Evolutionary conservation across 371 early-diverging fungal genomes (phyloP).

Genomic region (Lichtheimia ramosa): DNA sequence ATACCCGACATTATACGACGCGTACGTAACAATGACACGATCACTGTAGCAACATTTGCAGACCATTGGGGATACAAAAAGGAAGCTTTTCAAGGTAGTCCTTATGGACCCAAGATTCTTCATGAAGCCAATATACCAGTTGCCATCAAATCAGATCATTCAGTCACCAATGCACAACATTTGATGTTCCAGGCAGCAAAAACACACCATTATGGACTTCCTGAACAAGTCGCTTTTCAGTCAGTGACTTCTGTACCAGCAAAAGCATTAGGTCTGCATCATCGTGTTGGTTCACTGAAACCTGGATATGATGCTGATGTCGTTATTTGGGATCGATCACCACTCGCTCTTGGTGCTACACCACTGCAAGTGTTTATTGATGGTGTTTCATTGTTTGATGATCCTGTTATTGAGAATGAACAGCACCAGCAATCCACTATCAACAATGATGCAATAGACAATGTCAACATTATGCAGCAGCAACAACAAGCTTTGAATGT

Average conservation of each 20-base stretch:
- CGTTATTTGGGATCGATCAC: constrained; percentile 66
- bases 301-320: constrained; percentile 79
- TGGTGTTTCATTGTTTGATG: constrained; percentile 57
- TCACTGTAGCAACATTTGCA: constrained; percentile 58
- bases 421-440: too few species aligned
- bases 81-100: constrained; percentile 70
- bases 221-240: constrained; percentile 55
- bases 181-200: constrained; percentile 76
- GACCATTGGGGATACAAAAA: constrained; percentile 78
- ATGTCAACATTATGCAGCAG: too few species aligned
- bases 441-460: too few species aligned
- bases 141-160: constrained; percentile 77
- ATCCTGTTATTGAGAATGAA: constrained; percentile 18
- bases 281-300: constrained; percentile 67
- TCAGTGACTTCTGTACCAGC: constrained; percentile 77
- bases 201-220: constrained; percentile 68
- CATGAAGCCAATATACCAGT: constrained; percentile 69
- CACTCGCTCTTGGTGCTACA: constrained; percentile 66
- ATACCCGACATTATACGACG: constrained; percentile 67
- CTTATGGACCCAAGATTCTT: constrained; percentile 58
- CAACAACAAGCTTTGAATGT: too few species aligned
- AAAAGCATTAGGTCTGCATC: constrained; percentile 65
- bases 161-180: constrained; percentile 70
- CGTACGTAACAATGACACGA: constrained; percentile 62
- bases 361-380: constrained; percentile 75